These are phyloP conservation scores for Starmera quercuum DNA, from an alignment of 805 yeast genomes.

Conservation along the genomic window DNA sequence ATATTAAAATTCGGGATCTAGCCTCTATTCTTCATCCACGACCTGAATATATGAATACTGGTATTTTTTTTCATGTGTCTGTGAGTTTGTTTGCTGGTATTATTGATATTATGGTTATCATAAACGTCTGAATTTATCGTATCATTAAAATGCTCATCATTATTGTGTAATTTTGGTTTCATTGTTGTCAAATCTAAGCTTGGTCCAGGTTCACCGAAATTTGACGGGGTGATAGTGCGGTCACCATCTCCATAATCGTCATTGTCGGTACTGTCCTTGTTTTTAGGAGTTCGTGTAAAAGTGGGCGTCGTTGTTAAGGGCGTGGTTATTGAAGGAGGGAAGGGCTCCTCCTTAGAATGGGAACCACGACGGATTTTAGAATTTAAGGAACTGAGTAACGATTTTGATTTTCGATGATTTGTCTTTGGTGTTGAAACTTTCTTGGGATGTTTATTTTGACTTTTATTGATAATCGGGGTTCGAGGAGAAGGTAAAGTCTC, in stretches of 20 bases:
- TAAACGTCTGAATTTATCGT: too few species aligned
- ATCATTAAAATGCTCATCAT: slow-evolving; percentile 52
- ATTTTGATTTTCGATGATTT: slow-evolving; percentile 2
- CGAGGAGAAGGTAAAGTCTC: not conserved
- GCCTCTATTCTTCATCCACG: too few species aligned
- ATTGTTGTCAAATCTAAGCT: slow-evolving; percentile 16
- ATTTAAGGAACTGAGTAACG: slow-evolving; percentile 1
- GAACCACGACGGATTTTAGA: slow-evolving; percentile 3
- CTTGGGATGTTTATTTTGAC: not conserved
- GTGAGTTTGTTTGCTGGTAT: too few species aligned
- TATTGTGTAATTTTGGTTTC: slow-evolving; percentile 37
- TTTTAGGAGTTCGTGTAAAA: slow-evolving; percentile 11
- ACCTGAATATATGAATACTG: too few species aligned
- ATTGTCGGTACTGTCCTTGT: slow-evolving; percentile 14
- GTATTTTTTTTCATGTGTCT: too few species aligned
- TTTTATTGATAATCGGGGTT: not conserved
- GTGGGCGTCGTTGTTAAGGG: not conserved
- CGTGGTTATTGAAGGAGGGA: not conserved
- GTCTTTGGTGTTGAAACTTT: not conserved
- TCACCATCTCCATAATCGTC: slow-evolving; percentile 14
- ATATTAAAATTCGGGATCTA: too few species aligned
- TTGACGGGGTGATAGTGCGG: slow-evolving; percentile 16
- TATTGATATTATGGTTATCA: too few species aligned
- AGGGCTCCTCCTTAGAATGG: slow-evolving; percentile 1
- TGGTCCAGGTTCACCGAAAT: slow-evolving; percentile 22